Evolutionary conservation across 176 grass and related monocot genomes (phyloP), one percentile per base, ranked within the genome.

Genomic region (Dendrocalamus sinicus): DNA sequence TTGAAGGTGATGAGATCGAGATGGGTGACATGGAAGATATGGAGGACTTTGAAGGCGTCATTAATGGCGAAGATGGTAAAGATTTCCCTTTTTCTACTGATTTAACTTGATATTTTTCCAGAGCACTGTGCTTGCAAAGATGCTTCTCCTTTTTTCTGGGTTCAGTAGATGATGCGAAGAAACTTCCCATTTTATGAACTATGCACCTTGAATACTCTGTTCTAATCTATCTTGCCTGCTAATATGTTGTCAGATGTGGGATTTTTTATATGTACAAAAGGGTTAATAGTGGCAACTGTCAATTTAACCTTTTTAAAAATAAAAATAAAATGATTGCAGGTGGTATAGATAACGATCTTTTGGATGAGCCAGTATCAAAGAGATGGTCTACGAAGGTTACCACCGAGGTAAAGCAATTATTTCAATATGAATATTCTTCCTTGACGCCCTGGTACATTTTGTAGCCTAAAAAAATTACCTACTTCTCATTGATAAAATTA

Each of bases 11-110:
- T 85, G 96, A 85, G 55, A 84, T 91, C 23, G 90, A 89, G 64
- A 77, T 82, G 80, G 96, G 75, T 83, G 91, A 92, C 62, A 84
- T 84, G 73, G 95, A 98, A 57, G 93, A 98, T 73, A 98, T 95
- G 16, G 96, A 95, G 91, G 93, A 98, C 64, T 92, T 94, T 44
- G 89, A 86, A 75, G 91, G 84, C 78, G 75, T 89, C 8, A 26
- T 72, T 67, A 73, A 86, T 40, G 89, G 81, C 72, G 79, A 89
- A 44, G 67, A 67, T 64, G 88, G 93, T 92, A 87, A 54, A 70
- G 4, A 20, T 19, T 66, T 59, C 64, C 65, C 32, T 80, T 70
- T 57, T 58, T 48, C 8, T 68, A 68, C 28, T 39, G 24, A 54
- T 35, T 73, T 37, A 68, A 35, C 28, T 57, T 40, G 23, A 32